phyloP scores from a whole-genome alignment of 208 protist species.

The Crithidia mellificae region DNA sequence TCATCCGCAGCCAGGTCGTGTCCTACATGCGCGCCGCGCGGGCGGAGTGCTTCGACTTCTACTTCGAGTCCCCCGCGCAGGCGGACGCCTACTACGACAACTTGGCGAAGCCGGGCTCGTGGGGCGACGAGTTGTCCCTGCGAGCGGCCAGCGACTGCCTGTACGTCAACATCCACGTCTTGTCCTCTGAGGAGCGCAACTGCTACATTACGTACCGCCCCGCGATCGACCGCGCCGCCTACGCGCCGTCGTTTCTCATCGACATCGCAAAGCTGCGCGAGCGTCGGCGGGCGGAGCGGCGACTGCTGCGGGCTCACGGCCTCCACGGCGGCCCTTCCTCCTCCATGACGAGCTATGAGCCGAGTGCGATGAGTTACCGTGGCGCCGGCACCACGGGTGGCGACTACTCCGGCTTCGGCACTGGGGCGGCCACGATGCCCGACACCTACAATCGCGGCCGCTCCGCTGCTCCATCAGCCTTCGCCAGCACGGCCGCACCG shows the following conservation, averaged over 20 bases:
- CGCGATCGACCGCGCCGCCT: conserved; percentile 41
- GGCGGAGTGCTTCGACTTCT: conserved; percentile 72
- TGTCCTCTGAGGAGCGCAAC: conserved; percentile 78
- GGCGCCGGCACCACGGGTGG: too few species aligned
- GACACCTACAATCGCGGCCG: neutral
- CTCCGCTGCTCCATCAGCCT: neutral
- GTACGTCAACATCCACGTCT: conserved; percentile 82
- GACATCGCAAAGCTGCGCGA: conserved; percentile 55
- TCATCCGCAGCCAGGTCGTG: conserved; percentile 74
- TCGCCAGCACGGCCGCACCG: neutral
- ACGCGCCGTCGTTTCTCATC: conserved; percentile 73
- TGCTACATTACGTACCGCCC: conserved; percentile 85
- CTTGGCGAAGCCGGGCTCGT: conserved; percentile 57
- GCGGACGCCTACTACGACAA: conserved; percentile 73
- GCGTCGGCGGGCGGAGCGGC: conserved; percentile 21
- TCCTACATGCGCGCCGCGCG: conserved; percentile 82
- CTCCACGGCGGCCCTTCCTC: neutral
- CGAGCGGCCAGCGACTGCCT: conserved; percentile 83
- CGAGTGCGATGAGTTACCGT: neutral
- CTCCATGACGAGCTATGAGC: conserved; percentile 9
- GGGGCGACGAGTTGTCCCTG: conserved; percentile 89
- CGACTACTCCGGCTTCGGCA: conserved; percentile 9
- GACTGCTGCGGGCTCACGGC: conserved; percentile 14
- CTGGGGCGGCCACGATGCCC: conserved; percentile 6
- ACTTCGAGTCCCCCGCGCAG: conserved; percentile 63